Conservation (phyloP, 2,329 filamentous ascomycete genomes). For the Fusarium liriodendri region DNA sequence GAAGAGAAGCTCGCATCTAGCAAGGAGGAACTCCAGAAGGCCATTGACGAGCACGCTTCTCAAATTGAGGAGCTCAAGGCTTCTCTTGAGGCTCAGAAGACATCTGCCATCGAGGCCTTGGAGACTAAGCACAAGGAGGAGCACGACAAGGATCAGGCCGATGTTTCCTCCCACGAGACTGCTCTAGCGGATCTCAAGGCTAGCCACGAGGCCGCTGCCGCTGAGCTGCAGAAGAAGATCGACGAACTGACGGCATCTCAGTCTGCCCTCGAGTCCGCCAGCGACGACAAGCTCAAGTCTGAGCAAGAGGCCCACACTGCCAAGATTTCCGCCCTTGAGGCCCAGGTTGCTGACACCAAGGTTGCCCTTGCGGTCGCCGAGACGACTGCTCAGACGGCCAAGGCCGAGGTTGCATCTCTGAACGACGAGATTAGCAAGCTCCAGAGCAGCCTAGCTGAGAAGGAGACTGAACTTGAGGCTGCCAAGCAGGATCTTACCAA, state of each 20-base stretch:
- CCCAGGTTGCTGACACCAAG: constrained; percentile 63
- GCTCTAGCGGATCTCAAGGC: constrained; percentile 62
- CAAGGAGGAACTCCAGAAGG: constrained; percentile 50
- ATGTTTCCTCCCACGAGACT: constrained; percentile 60
- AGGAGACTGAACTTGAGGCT: constrained; percentile 59
- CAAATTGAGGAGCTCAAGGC: constrained; percentile 64
- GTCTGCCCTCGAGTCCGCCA: constrained; percentile 57
- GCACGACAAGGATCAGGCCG: constrained; percentile 58
- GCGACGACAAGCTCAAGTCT: constrained; percentile 57
- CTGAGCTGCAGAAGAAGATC: constrained; percentile 66
- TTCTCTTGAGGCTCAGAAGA: constrained; percentile 62
- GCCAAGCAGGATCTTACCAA: constrained; percentile 55
- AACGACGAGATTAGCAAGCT: constrained; percentile 53
- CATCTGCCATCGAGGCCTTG: constrained; percentile 59
- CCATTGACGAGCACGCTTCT: constrained; percentile 59
- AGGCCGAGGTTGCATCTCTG: constrained; percentile 58
- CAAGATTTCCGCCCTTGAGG: constrained; percentile 63
- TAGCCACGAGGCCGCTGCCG: constrained; percentile 59
- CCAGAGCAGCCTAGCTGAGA: constrained; percentile 53
- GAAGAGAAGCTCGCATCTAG: constrained; percentile 49
- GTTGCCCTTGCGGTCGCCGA: constrained; percentile 60
- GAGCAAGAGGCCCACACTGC: constrained; percentile 58
- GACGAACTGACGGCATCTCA: constrained; percentile 63
- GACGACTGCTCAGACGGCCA: constrained; percentile 55
- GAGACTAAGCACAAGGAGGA: constrained; percentile 65